These are phyloP conservation scores for Ceratonia siliqua DNA, from an alignment of 306 rosid species.

Conservation along the genomic window DNA sequence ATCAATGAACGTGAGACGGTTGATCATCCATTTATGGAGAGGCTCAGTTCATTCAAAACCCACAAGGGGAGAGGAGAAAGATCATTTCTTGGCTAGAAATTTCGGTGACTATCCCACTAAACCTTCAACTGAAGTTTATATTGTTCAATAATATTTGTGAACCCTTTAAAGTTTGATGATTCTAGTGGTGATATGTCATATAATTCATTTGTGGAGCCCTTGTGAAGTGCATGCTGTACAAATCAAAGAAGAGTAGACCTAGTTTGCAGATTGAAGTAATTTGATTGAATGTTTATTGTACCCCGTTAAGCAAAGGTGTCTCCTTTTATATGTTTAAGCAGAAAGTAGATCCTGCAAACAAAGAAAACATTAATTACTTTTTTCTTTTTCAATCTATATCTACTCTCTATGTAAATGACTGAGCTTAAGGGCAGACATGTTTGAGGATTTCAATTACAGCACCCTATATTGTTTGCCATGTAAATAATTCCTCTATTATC, in stretches of 20 bases:
- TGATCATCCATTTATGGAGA: not conserved
- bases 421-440: not conserved
- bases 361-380: not conserved
- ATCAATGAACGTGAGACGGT: constrained; percentile 20
- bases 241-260: not conserved
- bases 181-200: not conserved
- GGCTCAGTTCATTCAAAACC: not conserved
- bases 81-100: not conserved
- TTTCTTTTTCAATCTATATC: not conserved
- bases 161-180: not conserved
- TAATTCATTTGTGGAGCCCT: not conserved
- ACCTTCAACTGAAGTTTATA: not conserved
- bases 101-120: constrained; percentile 9
- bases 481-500: not conserved
- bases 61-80: not conserved
- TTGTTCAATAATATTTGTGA: not conserved
- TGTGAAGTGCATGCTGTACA: not conserved
- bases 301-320: not conserved
- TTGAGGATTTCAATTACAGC: not conserved
- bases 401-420: not conserved
- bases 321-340: not conserved
- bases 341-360: not conserved
- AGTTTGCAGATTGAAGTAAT: not conserved
- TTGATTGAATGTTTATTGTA: not conserved
- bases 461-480: not conserved